These are phyloP conservation scores for Schizosaccharomyces octosporus DNA, from an alignment of 805 yeast species.

Conservation along the genomic window DNA sequence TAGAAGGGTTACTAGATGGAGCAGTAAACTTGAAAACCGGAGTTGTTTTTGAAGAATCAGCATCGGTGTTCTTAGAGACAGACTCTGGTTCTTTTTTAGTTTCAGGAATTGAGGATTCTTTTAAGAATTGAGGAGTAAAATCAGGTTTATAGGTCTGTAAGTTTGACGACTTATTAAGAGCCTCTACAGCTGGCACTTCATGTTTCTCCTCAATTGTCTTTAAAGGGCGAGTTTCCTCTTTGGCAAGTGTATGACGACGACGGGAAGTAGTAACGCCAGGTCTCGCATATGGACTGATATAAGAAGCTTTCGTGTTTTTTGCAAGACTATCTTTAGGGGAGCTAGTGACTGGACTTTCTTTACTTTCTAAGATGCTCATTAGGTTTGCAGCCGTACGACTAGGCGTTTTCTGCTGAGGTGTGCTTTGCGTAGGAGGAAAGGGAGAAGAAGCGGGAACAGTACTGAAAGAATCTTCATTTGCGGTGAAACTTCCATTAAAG, in stretches of 20 bases:
- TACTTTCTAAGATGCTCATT: neutral
- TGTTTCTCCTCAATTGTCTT: neutral
- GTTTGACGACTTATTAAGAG: neutral
- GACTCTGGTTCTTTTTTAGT: neutral
- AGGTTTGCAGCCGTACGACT: neutral
- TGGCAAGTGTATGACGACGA: neutral
- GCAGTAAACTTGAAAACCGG: neutral
- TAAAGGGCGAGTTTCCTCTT: neutral
- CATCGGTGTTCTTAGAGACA: neutral
- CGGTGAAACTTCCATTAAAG: neutral
- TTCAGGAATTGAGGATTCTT: neutral
- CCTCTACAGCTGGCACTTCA: neutral
- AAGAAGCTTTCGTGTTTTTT: neutral
- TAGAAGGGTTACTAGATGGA: no score
- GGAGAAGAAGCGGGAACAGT: neutral
- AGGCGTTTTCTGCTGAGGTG: neutral
- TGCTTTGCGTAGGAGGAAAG: neutral
- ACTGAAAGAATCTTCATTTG: neutral
- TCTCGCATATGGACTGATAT: neutral
- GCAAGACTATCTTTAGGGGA: no score
- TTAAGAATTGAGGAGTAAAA: neutral
- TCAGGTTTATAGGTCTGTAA: neutral
- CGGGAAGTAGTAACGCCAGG: neutral
- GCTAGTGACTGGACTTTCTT: neutral
- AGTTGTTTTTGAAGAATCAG: neutral